phyloP scores from a whole-genome alignment of 1,284 basidiomycete species.

The Fomitopsis betulina region DNA sequence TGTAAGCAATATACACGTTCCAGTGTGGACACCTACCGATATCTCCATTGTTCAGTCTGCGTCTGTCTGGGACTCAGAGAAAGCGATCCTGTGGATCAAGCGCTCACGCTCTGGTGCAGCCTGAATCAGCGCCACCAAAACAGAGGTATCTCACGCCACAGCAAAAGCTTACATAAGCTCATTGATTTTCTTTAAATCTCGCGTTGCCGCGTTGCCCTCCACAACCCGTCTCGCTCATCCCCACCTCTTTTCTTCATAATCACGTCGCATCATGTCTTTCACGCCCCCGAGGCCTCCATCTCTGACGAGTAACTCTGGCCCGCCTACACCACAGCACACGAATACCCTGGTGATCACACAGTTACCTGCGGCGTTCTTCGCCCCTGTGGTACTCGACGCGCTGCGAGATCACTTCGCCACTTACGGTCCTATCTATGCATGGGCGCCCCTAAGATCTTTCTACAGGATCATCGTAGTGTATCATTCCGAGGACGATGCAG shows the following conservation, averaged over 20 bases:
- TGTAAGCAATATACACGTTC: constrained; percentile 11
- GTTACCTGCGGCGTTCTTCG: constrained; percentile 47
- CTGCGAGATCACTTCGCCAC: constrained; percentile 64
- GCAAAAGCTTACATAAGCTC: neutral
- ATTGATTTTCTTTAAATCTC: neutral
- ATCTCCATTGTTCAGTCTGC: constrained; percentile 19
- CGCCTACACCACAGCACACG: constrained; percentile 24
- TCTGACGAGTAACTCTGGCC: constrained; percentile 16
- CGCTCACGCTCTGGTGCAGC: too few relatives aligned
- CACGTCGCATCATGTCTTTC: neutral
- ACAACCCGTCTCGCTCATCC: neutral
- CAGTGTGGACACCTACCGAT: constrained; percentile 15
- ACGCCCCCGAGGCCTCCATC: constrained; percentile 18
- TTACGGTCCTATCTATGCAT: constrained; percentile 78
- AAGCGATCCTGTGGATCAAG: too few relatives aligned
- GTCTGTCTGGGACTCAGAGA: too few relatives aligned
- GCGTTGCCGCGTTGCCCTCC: neutral
- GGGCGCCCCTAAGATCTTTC: constrained; percentile 83
- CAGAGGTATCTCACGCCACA: neutral
- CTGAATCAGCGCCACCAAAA: too few relatives aligned
- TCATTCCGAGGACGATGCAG: constrained; percentile 56
- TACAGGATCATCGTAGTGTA: constrained; percentile 82
- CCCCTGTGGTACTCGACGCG: constrained; percentile 61
- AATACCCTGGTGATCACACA: constrained; percentile 33
- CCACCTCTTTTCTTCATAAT: neutral